These are phyloP conservation scores for Vigna unguiculata DNA, from an alignment of 306 rosid genomes.

Conservation along the genomic window DNA sequence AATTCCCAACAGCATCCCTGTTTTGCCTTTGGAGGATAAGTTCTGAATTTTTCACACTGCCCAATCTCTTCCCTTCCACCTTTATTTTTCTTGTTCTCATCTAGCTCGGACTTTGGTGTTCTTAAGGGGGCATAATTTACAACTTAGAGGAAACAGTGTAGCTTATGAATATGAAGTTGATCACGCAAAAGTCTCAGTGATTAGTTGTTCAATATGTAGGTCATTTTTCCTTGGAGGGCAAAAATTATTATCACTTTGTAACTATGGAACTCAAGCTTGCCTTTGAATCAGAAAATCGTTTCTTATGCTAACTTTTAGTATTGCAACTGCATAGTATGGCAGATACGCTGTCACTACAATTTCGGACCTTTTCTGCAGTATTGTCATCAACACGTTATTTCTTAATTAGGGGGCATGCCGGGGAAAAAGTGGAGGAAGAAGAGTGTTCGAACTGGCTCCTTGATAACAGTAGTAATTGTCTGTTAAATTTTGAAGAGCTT, in stretches of 20 bases:
- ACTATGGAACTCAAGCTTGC: slow-evolving; percentile 33
- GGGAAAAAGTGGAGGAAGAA: slow-evolving; percentile 20
- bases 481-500: too few relatives aligned
- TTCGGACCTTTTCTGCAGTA: background rate
- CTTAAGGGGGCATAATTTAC: slow-evolving; percentile 13
- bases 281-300: background rate
- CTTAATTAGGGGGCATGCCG: slow-evolving; percentile 7
- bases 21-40: slow-evolving; percentile 20
- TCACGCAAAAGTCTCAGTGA: background rate
- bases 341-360: slow-evolving; percentile 23
- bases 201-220: slow-evolving; percentile 11
- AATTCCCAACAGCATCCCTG: background rate
- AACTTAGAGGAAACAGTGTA: slow-evolving; percentile 12
- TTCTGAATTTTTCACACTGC: background rate
- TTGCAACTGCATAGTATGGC: slow-evolving; percentile 22
- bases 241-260: slow-evolving; percentile 15
- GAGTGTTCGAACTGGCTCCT: slow-evolving; percentile 17
- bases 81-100: slow-evolving; percentile 36
- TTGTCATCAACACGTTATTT: slow-evolving; percentile 23
- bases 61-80: background rate
- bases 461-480: too few relatives aligned
- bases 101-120: slow-evolving; percentile 2
- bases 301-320: slow-evolving; percentile 23
- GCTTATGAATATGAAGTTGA: slow-evolving; percentile 16
- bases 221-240: slow-evolving; percentile 5